phyloP scores from a whole-genome alignment of 345 rosid genomes.

The Erodium maritimum region DNA sequence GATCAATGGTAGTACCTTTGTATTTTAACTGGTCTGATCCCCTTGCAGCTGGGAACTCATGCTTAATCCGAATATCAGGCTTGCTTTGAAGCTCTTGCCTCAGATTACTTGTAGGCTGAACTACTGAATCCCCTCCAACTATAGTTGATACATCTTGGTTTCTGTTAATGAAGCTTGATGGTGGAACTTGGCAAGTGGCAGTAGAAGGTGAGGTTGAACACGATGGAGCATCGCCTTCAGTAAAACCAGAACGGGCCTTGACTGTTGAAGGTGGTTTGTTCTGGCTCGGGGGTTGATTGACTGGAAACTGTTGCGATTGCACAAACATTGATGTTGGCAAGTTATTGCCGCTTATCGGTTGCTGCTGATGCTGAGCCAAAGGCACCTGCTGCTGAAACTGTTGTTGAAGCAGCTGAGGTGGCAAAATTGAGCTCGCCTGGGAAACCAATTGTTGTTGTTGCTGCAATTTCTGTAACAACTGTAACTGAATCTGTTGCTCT shows the following conservation, averaged over 20 bases:
- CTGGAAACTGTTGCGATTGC: slow-evolving; percentile 48
- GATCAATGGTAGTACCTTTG: slow-evolving; percentile 57
- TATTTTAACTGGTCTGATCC: slow-evolving; percentile 49
- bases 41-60: slow-evolving; percentile 45
- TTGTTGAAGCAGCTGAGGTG: slow-evolving; percentile 61
- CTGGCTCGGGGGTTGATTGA: slow-evolving; percentile 44
- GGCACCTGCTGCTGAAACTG: slow-evolving; percentile 38
- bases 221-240: slow-evolving; percentile 91
- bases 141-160: slow-evolving; percentile 48
- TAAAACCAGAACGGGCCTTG: slow-evolving; percentile 54
- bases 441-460: slow-evolving; percentile 35
- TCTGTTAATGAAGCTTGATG: slow-evolving; percentile 53
- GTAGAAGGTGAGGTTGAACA: slow-evolving; percentile 96
- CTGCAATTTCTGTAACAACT: slow-evolving; percentile 53
- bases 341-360: slow-evolving; percentile 41
- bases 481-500: slow-evolving; percentile 74
- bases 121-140: slow-evolving; percentile 36
- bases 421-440: slow-evolving; percentile 45
- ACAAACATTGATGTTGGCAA: slow-evolving; percentile 39
- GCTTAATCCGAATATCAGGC: slow-evolving; percentile 43
- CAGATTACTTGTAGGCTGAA: slow-evolving; percentile 44
- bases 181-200: slow-evolving; percentile 66
- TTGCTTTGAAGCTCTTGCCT: slow-evolving; percentile 63
- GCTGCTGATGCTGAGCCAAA: slow-evolving; percentile 49
- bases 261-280: slow-evolving; percentile 35